Percentiles rank a stretch among this genome's conserved stretches.
phyloP scores from a whole-genome alignment of 176 grass and related monocot genomes.

The Eragrostis nindensis region DNA sequence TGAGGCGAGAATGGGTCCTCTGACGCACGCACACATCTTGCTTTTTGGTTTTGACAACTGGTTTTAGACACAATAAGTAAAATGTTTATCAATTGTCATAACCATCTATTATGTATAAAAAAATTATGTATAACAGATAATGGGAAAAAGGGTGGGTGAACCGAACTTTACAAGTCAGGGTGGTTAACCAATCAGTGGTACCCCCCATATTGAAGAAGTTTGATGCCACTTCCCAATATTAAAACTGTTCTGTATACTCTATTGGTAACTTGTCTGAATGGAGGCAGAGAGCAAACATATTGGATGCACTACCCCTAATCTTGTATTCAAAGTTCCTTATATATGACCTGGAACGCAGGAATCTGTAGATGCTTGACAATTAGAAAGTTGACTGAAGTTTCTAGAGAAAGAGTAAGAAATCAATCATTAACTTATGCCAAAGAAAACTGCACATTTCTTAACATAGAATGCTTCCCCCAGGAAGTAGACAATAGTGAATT shows the following conservation, averaged over 20 bases:
- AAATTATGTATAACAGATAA: background rate
- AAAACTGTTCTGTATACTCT: background rate
- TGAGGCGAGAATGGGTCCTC: background rate
- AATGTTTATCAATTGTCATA: background rate
- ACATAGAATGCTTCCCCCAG: background rate
- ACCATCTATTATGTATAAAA: background rate
- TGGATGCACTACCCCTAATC: background rate
- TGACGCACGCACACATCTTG: background rate
- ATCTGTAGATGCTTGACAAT: slow-evolving; percentile 15
- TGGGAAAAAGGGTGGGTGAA: background rate
- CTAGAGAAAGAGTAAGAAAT: background rate
- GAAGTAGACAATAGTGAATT: background rate
- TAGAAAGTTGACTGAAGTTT: slow-evolving; percentile 31
- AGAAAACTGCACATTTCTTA: background rate
- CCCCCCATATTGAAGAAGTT: slow-evolving; percentile 33
- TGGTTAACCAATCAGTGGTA: slow-evolving; percentile 15
- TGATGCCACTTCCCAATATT: slow-evolving; percentile 11
- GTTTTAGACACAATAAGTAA: background rate
- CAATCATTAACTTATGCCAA: background rate
- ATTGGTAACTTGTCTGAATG: slow-evolving; percentile 9
- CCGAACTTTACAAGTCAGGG: slow-evolving; percentile 18
- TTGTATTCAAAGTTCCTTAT: slow-evolving; percentile 1
- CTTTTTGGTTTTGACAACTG: background rate
- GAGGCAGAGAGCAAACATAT: background rate
- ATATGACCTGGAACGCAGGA: background rate